Conservation (phyloP, 2,329 filamentous ascomycete species). For the Monilinia aucupariae region DNA sequence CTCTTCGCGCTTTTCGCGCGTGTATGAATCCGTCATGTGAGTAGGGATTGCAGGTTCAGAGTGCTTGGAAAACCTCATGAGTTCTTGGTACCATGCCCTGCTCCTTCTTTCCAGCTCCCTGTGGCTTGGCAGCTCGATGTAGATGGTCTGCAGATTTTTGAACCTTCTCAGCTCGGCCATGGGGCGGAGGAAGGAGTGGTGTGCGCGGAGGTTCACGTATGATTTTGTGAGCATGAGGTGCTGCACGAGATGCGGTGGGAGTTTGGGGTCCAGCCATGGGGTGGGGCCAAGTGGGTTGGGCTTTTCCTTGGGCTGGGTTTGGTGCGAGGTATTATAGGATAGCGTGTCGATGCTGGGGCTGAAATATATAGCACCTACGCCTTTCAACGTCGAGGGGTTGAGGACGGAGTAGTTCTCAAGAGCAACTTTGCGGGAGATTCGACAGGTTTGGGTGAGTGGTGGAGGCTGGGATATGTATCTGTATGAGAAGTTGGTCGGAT, state of each 20-base stretch:
- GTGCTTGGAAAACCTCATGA: background rate
- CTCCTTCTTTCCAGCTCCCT: background rate
- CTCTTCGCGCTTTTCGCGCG: background rate
- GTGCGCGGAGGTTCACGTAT: constrained; percentile 1
- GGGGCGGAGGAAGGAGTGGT: constrained; percentile 4
- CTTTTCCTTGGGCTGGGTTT: background rate
- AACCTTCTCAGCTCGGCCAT: background rate
- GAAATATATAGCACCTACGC: constrained; percentile 3
- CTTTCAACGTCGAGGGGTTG: background rate
- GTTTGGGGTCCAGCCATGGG: constrained; percentile 1
- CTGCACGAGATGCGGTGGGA: background rate
- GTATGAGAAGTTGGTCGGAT: background rate
- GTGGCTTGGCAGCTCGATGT: constrained; percentile 7
- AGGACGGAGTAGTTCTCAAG: background rate
- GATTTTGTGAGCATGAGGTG: constrained; percentile 11
- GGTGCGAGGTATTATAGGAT: background rate
- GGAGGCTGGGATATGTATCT: constrained; percentile 7
- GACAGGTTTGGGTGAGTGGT: constrained; percentile 1
- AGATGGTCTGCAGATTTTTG: background rate
- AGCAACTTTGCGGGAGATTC: constrained; percentile 5
- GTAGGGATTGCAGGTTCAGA: background rate
- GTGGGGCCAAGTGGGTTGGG: background rate
- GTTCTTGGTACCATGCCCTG: background rate
- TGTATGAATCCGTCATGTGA: background rate
- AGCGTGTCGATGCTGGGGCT: background rate